Evolutionary conservation across 2,329 filamentous ascomycete genomes (phyloP).

Genomic region (Calonectria pseudoturangicola): DNA sequence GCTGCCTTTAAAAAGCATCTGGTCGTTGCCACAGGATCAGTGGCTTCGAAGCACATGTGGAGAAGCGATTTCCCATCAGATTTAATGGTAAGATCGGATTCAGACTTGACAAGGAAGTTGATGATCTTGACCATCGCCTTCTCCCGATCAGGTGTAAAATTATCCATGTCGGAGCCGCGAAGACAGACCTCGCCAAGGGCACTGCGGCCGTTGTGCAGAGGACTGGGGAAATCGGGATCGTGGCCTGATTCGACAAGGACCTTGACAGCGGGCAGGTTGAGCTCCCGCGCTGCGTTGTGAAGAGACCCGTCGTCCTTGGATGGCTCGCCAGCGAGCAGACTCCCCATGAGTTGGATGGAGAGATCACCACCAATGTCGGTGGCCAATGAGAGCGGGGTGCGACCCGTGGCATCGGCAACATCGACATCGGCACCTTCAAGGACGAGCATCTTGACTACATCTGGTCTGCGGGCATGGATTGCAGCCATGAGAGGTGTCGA

Average conservation of each 20-base stretch:
- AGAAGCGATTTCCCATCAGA: constrained; percentile 75
- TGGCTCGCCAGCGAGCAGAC: constrained; percentile 73
- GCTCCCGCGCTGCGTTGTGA: constrained; percentile 77
- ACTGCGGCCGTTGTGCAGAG: constrained; percentile 76
- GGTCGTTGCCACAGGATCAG: constrained; percentile 72
- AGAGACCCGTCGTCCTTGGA: constrained; percentile 79
- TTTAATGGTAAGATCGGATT: constrained; percentile 73
- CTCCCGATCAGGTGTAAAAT: constrained; percentile 67
- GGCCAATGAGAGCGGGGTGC: constrained; percentile 76
- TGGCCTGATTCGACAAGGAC: constrained; percentile 76
- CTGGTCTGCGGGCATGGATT: constrained; percentile 72
- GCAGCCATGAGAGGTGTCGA: constrained; percentile 77
- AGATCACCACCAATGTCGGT: constrained; percentile 73
- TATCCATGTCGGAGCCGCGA: constrained; percentile 68
- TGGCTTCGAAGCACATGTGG: constrained; percentile 75
- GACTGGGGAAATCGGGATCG: constrained; percentile 79
- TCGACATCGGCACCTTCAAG: constrained; percentile 77
- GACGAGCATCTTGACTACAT: constrained; percentile 74
- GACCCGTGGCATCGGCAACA: constrained; percentile 72
- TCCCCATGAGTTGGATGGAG: constrained; percentile 72
- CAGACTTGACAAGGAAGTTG: constrained; percentile 72
- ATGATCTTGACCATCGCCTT: constrained; percentile 76
- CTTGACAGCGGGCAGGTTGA: constrained; percentile 74
- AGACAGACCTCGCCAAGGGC: constrained; percentile 79
- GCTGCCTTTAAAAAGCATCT: constrained; percentile 76